Evolutionary conservation across 2,329 filamentous ascomycete genomes (phyloP), one percentile per base, ranked within the genome.

Genomic region (Xylaria sp.): DNA sequence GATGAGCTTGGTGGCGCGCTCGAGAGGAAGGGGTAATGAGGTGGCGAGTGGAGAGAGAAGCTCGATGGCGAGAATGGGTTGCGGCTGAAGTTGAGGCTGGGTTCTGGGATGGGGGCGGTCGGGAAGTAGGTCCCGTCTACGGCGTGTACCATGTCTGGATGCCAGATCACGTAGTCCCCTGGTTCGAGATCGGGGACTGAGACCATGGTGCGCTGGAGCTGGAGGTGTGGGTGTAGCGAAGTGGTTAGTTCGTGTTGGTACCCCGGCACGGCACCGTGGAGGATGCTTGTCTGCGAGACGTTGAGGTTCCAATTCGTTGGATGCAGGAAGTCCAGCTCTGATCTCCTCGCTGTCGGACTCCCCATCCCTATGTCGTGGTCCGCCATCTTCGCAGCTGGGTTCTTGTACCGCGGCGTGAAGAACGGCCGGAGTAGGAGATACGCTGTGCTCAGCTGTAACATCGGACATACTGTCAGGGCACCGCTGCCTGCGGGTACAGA

Each of bases 351-450:
- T 13, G 43, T 55, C n/a, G 34, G 5, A 4, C 28, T 30, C 2
- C 20, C 30, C 56, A 52, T 61, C 3, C 25, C 58, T 25, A 60
- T 58, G 1, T 58, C 59, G 59, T 15, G 34, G 59, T 58, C 57
- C 28, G 32, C 32, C 46, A 50, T 65, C 25, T 39, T 60, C 18
- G 52, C 46, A 3, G 18, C 82, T 80, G 50, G 80, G 74, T 13
- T 80, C 79, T 30, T 80, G 82, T 32, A 48, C 63, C 84, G 80
- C 0, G 87, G 83, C 25, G 85, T 82, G 80, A 97, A 97, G 82
- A 97, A 97, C 0, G 94, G 94, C 0, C 94, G 86, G 3, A 97
- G 86, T 0, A 97, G 85, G 50, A 90, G 88, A 75, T 97, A 97
- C 0, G 91, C 90, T 0, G 92, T 96, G 0, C 92, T 89, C 66